Base-by-base conservation (phyloP, 2,329 filamentous ascomycete genomes). In the Pyrenochaeta sp. region DNA sequence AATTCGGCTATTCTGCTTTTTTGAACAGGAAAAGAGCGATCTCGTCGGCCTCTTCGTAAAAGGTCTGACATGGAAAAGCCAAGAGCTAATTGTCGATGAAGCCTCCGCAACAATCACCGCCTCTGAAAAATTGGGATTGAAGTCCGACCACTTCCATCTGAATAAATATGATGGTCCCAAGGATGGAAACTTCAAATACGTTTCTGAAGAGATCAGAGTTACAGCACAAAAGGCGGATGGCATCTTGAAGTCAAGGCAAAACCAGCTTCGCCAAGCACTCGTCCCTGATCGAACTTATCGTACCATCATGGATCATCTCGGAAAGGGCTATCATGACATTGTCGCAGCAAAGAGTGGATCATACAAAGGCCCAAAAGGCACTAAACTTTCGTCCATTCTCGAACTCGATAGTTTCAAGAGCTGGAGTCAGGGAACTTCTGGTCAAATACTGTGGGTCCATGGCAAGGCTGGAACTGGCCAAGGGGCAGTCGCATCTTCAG, bases 131-230 rank as follows among this genome's bases (percentile, higher is more conserved):
- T 22, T 53, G 8, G 51, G 50, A 7, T 47, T 68, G n/a, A 53
- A 55, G 13, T 54, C 55, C 4, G 63, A 68, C 27, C 64, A 68
- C 38, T 66, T 68, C 14, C 40, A 47, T 26, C 42, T 68, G 18
- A 68, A 66, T 44, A 68, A 68, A 27, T 68, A 59, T 35, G 41
- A 40, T 6, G 48, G 54, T 15, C 54, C 63, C 7, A 58, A 65
- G 15, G 63, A 68, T 27, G 51, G 49, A 7, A 58, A 60, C 21
- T 68, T 60, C 35, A 48, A 44, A n/a, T 29, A 41, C n/a, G 62
- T 68, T 6, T 46, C 53, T 7, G 44, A 54, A 13, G 59, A 68
- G 35, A 63, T 67, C 22, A 45, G 51, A 21, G 39, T 44, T 8
- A 59, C 51, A 13, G 48, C 53, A 5, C 41, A 39, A 14, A 56